A percentile compares a stretch with the other conserved stretches of the same genome.
Conservation (phyloP, 805 yeast genomes). For the Saccharomycopsis schoenii region DNA sequence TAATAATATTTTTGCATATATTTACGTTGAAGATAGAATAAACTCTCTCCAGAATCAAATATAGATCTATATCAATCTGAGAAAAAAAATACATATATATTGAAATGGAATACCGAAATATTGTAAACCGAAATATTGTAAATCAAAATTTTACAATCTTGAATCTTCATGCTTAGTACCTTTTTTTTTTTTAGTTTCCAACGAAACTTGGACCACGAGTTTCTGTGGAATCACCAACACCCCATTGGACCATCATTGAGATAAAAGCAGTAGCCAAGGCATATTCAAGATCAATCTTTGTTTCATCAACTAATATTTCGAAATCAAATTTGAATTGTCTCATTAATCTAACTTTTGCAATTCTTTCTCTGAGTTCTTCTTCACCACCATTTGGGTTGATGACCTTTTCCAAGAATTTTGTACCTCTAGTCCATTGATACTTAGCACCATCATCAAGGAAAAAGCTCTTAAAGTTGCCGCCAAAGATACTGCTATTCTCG, state of each 20-base stretch:
- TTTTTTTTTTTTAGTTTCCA: not conserved
- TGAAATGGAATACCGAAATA: not conserved
- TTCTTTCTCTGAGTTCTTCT: conserved; percentile 43
- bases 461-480: conserved; percentile 38
- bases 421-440: conserved; percentile 45
- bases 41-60: not conserved
- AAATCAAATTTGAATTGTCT: conserved; percentile 52
- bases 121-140: not conserved
- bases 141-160: not conserved
- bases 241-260: conserved; percentile 63
- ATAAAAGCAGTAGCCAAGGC: conserved; percentile 53
- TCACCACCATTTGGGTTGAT: conserved; percentile 46
- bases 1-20: not conserved
- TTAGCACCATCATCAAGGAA: conserved; percentile 42
- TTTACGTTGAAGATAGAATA: not conserved
- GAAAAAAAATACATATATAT: not conserved
- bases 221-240: conserved; percentile 41
- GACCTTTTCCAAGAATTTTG: conserved; percentile 42
- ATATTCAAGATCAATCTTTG: conserved; percentile 37
- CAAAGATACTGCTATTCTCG: conserved; percentile 26
- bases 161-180: not conserved
- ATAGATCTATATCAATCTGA: not conserved
- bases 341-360: conserved; percentile 47
- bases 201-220: conserved; percentile 43
- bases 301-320: conserved; percentile 43